Conservation (phyloP, 768 basidiomycete species). For the Goffeauzyma gilvescens region DNA sequence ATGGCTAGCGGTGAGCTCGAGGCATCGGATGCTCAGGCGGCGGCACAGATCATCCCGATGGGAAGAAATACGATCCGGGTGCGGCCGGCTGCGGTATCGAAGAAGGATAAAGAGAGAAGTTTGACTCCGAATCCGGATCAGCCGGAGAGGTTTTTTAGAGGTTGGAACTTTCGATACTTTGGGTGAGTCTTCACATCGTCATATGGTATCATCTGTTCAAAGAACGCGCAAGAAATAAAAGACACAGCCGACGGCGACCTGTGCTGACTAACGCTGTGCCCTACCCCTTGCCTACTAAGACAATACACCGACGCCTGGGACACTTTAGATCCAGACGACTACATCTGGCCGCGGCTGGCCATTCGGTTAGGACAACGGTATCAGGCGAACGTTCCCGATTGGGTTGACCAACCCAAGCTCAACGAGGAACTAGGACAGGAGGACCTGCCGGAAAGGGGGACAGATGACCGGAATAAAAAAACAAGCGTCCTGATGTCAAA, state of each 20-base stretch:
- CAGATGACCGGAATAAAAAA: too few species aligned
- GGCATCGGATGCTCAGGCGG: too few species aligned
- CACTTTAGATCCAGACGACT: conserved; percentile 83
- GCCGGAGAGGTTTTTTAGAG: conserved; percentile 25
- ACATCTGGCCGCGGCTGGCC: conserved; percentile 83
- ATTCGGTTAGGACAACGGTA: conserved; percentile 78
- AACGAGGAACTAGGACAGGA: conserved; percentile 9
- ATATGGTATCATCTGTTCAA: background rate
- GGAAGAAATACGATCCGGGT: too few species aligned
- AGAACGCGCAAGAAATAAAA: too few species aligned
- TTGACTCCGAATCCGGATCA: conserved; percentile 43
- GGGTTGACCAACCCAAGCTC: conserved; percentile 27
- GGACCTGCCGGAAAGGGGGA: conserved; percentile 10
- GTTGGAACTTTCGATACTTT: conserved; percentile 65
- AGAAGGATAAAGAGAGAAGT: conserved; percentile 53
- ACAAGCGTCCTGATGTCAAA: background rate
- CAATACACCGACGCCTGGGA: conserved; percentile 81
- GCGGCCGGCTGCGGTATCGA: too few species aligned
- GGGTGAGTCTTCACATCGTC: conserved; percentile 42
- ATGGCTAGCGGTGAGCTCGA: too few species aligned
- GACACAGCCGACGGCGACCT: too few species aligned
- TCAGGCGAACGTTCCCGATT: conserved; percentile 45
- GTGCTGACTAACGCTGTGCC: too few species aligned
- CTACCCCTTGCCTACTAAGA: too few species aligned
- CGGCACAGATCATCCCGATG: too few species aligned